Conservation (phyloP, 1,284 basidiomycete genomes). For the Coniophora puteana region DNA sequence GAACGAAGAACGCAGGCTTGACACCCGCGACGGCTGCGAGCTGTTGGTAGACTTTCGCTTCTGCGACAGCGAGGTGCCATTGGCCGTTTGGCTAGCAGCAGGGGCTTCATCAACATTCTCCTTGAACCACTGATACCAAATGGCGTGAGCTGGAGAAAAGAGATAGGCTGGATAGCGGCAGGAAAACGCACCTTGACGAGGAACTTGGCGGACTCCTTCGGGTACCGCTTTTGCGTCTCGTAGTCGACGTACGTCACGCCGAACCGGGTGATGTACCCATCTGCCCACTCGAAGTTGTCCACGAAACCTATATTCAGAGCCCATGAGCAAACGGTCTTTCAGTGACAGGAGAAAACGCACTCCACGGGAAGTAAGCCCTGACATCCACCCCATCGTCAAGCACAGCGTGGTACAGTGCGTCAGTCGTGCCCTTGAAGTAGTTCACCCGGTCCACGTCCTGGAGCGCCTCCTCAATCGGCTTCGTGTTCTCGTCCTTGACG, state of each 20-base stretch:
- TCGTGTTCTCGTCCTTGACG: slow-evolving; percentile 59
- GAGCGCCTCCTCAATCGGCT: slow-evolving; percentile 51
- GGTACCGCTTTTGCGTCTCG: slow-evolving; percentile 63
- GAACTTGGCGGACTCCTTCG: slow-evolving; percentile 64
- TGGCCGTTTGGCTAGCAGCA: too few species aligned
- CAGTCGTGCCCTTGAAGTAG: slow-evolving; percentile 65
- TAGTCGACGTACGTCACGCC: slow-evolving; percentile 69
- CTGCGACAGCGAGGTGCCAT: background rate
- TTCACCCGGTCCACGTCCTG: slow-evolving; percentile 64
- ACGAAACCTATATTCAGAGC: slow-evolving; percentile 41
- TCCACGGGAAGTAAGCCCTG: slow-evolving; percentile 71
- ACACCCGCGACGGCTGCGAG: too few species aligned
- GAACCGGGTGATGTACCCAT: slow-evolving; percentile 62
- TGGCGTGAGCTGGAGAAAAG: background rate
- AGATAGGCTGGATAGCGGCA: background rate
- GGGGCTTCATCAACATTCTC: too few species aligned
- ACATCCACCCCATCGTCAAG: slow-evolving; percentile 65
- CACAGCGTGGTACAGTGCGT: slow-evolving; percentile 56
- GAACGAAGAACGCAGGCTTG: too few species aligned
- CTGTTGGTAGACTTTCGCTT: too few species aligned
- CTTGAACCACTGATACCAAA: slow-evolving; percentile 5
- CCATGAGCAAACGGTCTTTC: slow-evolving; percentile 9
- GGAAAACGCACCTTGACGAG: slow-evolving; percentile 33
- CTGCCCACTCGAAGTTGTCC: slow-evolving; percentile 79
- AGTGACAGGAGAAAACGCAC: slow-evolving; percentile 28